Evolutionary conservation across 345 rosid genomes (phyloP), one percentile per base, ranked within the genome.

Genomic region (Noccaea caerulescens): DNA sequence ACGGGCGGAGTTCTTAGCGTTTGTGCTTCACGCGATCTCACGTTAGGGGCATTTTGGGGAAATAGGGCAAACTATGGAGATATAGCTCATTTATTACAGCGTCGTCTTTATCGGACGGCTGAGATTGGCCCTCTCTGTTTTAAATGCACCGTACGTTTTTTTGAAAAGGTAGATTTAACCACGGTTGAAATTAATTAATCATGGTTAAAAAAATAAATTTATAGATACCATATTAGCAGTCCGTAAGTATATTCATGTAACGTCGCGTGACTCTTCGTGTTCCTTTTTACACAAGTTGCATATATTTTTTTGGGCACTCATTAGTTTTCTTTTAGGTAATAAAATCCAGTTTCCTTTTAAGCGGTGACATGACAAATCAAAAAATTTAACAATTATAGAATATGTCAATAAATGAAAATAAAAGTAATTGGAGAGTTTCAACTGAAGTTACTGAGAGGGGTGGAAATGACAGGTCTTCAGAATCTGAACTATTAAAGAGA

Each of bases 391-490:
- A 65, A 27, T 8, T 34, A 1, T 52, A 59, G 62, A 14, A 52
- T 18, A 8, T n/a, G 1, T 47, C 4, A 57, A 39, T 39, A 73
- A 66, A 66, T 73, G 53, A 18, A 39, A 39, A 3, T 13, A 9
- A 33, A 20, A 41, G 50, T 52, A 43, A 23, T 42, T 61, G 30
- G 27, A 58, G 66, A 27, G 23, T 20, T 27, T 27, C 30, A 61
- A 75, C 50, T 53, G 63, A 52, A 68, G 73, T 75, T 68, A 67
- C 69, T 53, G 63, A 27, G 30, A 27, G 8, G 16, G 64, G 49
- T 62, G 53, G 63, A 75, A 62, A 53, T 75, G 66, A 75, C 74
- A 68, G 64, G 69, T 68, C 73, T 52, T 1, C 34, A 66, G 45
- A 14, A 65, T 73, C 71, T 72, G 34, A 46, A 34, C 53, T 7